Percentiles rank a stretch among this genome's conserved stretches.
These are phyloP conservation scores for Rhodotorula diobovata DNA, from an alignment of 768 basidiomycete genomes.

Conservation along the genomic window DNA sequence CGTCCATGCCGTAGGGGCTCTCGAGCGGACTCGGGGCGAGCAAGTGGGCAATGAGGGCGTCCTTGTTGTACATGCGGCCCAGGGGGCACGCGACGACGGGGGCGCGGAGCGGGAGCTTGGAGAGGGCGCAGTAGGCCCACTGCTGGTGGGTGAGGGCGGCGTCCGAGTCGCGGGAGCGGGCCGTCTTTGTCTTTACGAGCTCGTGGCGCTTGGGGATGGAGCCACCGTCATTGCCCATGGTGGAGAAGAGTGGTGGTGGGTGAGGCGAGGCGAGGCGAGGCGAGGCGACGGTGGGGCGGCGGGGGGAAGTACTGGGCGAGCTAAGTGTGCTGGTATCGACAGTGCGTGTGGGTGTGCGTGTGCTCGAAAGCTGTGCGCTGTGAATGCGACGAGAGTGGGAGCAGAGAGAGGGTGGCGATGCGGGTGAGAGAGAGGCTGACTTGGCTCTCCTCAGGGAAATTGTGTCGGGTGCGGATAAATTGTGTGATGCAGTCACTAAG, in stretches of 20 bases:
- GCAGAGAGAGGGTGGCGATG: too few species aligned
- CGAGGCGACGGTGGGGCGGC: neutral
- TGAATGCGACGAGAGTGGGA: too few species aligned
- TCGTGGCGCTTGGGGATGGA: slow-evolving; percentile 50
- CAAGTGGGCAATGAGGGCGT: slow-evolving; percentile 83
- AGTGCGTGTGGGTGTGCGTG: too few species aligned
- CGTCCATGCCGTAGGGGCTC: slow-evolving; percentile 55
- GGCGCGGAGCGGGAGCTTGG: slow-evolving; percentile 85
- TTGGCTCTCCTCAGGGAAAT: too few species aligned
- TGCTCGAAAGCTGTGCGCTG: too few species aligned
- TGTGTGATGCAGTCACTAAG: too few species aligned
- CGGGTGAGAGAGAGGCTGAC: too few species aligned
- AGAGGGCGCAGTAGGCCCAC: slow-evolving; percentile 92
- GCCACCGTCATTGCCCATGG: slow-evolving; percentile 46
- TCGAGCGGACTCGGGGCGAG: slow-evolving; percentile 69
- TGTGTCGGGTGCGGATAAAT: too few species aligned
- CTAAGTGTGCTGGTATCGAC: too few species aligned
- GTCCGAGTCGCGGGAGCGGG: slow-evolving; percentile 84
- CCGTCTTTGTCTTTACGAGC: slow-evolving; percentile 48
- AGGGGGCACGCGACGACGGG: slow-evolving; percentile 87
- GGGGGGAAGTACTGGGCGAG: neutral
- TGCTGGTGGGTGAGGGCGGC: slow-evolving; percentile 63
- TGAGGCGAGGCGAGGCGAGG: neutral
- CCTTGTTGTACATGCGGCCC: slow-evolving; percentile 95
- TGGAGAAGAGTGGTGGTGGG: neutral